Base-by-base conservation (phyloP, 2,329 filamentous ascomycete genomes). In the Colletotrichum theobromicola region DNA sequence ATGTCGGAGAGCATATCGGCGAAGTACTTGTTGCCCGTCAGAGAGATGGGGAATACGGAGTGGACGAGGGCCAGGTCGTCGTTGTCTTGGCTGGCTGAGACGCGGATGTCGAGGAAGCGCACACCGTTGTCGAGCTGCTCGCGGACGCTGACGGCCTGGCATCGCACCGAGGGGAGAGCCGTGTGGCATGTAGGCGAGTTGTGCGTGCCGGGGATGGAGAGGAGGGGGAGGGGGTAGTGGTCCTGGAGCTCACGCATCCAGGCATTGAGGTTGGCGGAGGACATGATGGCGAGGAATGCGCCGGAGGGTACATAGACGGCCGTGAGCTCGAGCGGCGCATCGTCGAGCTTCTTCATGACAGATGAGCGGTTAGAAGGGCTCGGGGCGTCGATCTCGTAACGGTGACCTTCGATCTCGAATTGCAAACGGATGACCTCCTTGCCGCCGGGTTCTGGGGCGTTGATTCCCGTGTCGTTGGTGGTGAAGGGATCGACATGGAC, bases 171-270 rank as follows among this genome's bases (percentile, higher is more conserved):
- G 2, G 97, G 97, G 7, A 98, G 90, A 15, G 97, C 96, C 63
- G 91, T 90, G 87, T 97, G 90, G 85, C 91, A 93, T 12, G 96
- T 97, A 8, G 97, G 95, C 21, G 94, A 95, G 85, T 99, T 98
- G 87, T 99, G 97, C 0, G 97, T 98, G 77, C 97, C 97, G 0
- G 97, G 97, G 76, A 98, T 97, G 64, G 94, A 97, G 64, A 99
- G 91, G 4, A 93, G 90, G 2, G 94, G 94, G 6, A 98, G 87
- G 2, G 95, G 92, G 66, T 91, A 93, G 24, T 92, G 89, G 79
- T 96, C 91, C 75, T 89, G 87, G 55, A 98, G 88, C 75, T 92
- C 89, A 71, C 88, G 84, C 96, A 98, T 98, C 97, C 97, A 98
- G 67, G 88, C 85, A 76, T 91, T 82, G 64, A 96, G 89, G 68